Base-by-base conservation (phyloP, 345 rosid species). In the Populus tremula region DNA sequence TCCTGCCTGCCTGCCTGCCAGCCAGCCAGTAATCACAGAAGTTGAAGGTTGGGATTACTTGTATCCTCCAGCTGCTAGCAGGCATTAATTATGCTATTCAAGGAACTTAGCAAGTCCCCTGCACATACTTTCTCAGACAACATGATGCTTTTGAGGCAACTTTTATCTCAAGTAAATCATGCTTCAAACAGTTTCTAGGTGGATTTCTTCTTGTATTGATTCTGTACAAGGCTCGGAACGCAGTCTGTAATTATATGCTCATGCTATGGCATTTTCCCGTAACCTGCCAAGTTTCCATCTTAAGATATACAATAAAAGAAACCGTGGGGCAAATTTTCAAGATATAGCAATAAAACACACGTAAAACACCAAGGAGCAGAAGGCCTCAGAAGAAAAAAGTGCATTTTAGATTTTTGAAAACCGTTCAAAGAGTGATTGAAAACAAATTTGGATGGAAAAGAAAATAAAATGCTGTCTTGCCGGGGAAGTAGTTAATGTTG, bases 401-500 rank as follows among this genome's bases (percentile, higher is more conserved):
- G 59, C 6, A 53, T 53, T 53, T 53, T 18, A 53, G 59, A 53
- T 33, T 33, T 33, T 33, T 33, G 59, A 53, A 53, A 18, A 53
- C 14, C 14, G 49, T 11, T 45, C 16, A 45, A 45, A 45, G 49
- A 11, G 14, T 1, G 59, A 8, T 53, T 53, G 31, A 69, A 35
- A 8, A 63, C 64, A 18, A 8, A 76, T 62, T 35, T 50, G 6
- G 29, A 49, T 10, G 8, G 9, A 59, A 27, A 4, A 35, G 16
- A 29, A 53, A 67, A 16, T 2, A 9, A 4, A 72, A 33, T 35
- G 66, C 64, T 70, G 62, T 76, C 90, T 88, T 78, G 77, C 93
- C 96, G 64, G 97, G 96, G 74, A 93, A 91, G 86, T 93, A 93
- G 79, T 93, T 93, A 31, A 93, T 90, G 87, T 90, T 96, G 20